These are phyloP conservation scores for Allantophomopsis lycopodina DNA, from an alignment of 2,329 filamentous ascomycete species.

Conservation along the genomic window DNA sequence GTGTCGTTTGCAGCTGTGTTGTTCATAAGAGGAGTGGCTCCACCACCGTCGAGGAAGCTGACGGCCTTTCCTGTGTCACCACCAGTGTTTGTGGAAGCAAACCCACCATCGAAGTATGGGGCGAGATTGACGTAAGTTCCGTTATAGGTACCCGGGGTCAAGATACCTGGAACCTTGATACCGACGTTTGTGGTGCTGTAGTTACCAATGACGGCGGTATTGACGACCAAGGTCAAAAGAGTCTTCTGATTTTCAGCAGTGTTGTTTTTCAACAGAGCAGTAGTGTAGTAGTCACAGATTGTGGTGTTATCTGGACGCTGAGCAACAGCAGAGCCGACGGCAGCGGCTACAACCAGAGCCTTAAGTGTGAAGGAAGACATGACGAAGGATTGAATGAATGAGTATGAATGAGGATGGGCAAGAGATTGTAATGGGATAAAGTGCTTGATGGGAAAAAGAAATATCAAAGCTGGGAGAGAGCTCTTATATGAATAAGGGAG, in stretches of 20 bases:
- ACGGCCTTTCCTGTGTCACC: constrained; percentile 28
- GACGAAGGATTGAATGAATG: neutral
- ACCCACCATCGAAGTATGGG: constrained; percentile 42
- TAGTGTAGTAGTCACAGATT: constrained; percentile 53
- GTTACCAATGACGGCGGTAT: constrained; percentile 51
- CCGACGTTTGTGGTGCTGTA: constrained; percentile 39
- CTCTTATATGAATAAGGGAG: too few relatives aligned
- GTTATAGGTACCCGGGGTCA: constrained; percentile 33
- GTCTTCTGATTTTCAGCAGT: constrained; percentile 42
- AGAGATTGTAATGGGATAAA: neutral
- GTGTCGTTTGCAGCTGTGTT: constrained; percentile 37
- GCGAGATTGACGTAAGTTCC: constrained; percentile 38
- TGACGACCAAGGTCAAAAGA: constrained; percentile 42
- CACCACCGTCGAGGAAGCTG: constrained; percentile 49
- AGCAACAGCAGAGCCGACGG: constrained; percentile 18
- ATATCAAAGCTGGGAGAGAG: too few relatives aligned
- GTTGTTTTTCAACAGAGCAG: constrained; percentile 41
- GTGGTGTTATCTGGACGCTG: constrained; percentile 33
- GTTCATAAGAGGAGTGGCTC: constrained; percentile 35
- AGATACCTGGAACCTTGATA: constrained; percentile 40
- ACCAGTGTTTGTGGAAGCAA: constrained; percentile 38
- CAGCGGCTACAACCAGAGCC: constrained; percentile 8
- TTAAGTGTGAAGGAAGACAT: constrained; percentile 6
- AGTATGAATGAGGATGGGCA: neutral
- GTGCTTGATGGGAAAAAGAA: neutral